Percentiles rank a stretch among this genome's conserved stretches.
These are phyloP conservation scores for Colletotrichum sp. DNA, from an alignment of 2,329 filamentous ascomycete genomes.

Conservation along the genomic window DNA sequence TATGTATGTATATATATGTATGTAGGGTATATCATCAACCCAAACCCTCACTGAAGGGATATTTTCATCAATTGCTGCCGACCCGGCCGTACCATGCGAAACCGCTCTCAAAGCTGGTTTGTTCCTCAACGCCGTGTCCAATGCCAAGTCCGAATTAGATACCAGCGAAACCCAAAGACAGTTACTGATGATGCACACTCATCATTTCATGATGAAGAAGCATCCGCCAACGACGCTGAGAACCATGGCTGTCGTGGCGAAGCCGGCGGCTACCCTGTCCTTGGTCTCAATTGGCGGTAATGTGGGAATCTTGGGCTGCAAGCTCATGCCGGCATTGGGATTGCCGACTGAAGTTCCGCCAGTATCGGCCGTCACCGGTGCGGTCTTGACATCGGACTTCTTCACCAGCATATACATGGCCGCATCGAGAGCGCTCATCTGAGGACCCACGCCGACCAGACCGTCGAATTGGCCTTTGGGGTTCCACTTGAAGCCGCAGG, in stretches of 20 bases:
- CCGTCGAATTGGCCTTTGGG: constrained; percentile 59
- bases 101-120: constrained; percentile 19
- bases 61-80: not conserved
- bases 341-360: constrained; percentile 66
- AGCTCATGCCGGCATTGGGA: constrained; percentile 45
- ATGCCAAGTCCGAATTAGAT: constrained; percentile 4
- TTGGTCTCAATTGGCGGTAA: constrained; percentile 48
- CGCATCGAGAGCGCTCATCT: constrained; percentile 71
- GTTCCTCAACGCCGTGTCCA: not conserved
- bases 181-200: too few species aligned
- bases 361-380: constrained; percentile 55
- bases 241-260: constrained; percentile 56
- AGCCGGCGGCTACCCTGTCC: constrained; percentile 62
- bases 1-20: not conserved
- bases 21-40: constrained; percentile 11
- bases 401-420: constrained; percentile 65
- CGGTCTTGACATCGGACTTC: constrained; percentile 30
- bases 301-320: constrained; percentile 28
- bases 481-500: constrained; percentile 74
- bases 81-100: not conserved
- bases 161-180: not conserved
- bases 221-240: constrained; percentile 55
- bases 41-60: not conserved
- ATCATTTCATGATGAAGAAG: constrained; percentile 48
- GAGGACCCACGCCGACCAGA: constrained; percentile 67